Evolutionary conservation across 495 filamentous ascomycete genomes (phyloP), one percentile per base, ranked within the genome.

Genomic region (Lentithecium fluviatile): DNA sequence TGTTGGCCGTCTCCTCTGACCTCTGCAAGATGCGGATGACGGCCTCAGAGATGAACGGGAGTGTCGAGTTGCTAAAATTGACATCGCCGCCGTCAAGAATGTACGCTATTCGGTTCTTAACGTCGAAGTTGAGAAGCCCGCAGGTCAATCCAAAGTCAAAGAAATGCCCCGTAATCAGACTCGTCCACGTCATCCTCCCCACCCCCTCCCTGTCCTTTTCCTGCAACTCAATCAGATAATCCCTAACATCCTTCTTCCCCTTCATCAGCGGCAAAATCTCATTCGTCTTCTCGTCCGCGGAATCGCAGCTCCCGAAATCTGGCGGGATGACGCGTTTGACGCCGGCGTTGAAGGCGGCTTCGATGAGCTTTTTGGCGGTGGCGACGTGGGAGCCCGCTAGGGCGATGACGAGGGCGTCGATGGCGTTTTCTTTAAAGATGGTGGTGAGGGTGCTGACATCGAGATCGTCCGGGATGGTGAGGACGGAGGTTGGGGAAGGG

Each of bases 251-350:
- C 48, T 54, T 52, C 62, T 69, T 69, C 15, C 58, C 57, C 42
- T 34, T 55, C 52, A 62, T 58, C 7, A 69, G 55, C 57, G 66
- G 62, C 15, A 69, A 42, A 8, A 69, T 4, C 52, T 50, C 42
- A 25, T 29, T 23, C 58, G 62, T 65, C 23, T 36, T 23, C 19
- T 37, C 40, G 34, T 69, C 66, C 12, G 56, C 61, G 0, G 57
- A 62, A 47, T 69, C 66, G 46, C 61, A 65, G 58, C 62, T 65
- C 10, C 66, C 66, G 32, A 65, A 69, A 10, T 69, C 66, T 1
- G 66, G 56, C 21, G 62, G 66, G 19, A 69, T 65, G 34, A 69
- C 37, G 38, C 62, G 56, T 19, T 62, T 26, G 42, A 69, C 66
- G 46, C 61, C 52, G 21, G 52, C 52, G 13, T 55, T 25, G 46